These are phyloP conservation scores for Apiotrichum domesticum DNA, from an alignment of 1,284 basidiomycete species.

Conservation along the genomic window DNA sequence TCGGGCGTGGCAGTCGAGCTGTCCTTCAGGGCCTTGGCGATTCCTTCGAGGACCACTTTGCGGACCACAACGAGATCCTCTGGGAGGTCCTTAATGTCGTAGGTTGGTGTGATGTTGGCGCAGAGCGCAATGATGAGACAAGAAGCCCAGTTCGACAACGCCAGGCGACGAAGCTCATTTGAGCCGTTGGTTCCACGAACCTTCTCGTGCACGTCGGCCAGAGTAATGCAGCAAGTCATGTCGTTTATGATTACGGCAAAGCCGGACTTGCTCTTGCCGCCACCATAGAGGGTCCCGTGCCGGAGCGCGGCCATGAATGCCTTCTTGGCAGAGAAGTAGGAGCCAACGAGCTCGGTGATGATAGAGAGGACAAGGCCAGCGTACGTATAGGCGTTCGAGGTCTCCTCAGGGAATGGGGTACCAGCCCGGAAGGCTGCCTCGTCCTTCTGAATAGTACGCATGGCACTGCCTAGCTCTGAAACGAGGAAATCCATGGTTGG, in stretches of 20 bases:
- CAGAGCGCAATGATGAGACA: conserved; percentile 87
- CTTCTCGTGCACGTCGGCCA: conserved; percentile 37
- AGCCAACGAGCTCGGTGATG: conserved; percentile 85
- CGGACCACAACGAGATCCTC: conserved; percentile 75
- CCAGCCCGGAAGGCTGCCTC: conserved; percentile 10
- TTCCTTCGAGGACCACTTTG: conserved; percentile 81
- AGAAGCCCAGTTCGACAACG: conserved; percentile 73
- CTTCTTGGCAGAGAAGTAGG: conserved; percentile 84
- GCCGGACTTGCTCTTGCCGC: conserved; percentile 37
- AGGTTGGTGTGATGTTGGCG: conserved; percentile 60
- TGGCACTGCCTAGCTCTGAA: conserved; percentile 22
- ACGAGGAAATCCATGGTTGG: conserved; percentile 33
- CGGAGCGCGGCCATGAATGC: conserved; percentile 69
- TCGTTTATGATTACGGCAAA: conserved; percentile 60
- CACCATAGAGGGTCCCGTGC: conserved; percentile 56
- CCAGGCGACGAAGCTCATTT: conserved; percentile 41
- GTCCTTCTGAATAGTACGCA: conserved; percentile 15
- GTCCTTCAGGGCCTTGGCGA: conserved; percentile 84
- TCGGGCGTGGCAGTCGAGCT: conserved; percentile 55
- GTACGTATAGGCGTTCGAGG: conserved; percentile 49
- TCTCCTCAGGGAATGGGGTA: conserved; percentile 4
- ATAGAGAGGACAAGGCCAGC: conserved; percentile 85
- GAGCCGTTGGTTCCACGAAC: conserved; percentile 1
- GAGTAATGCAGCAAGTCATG: conserved; percentile 67
- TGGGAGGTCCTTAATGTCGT: conserved; percentile 68